Conservation (phyloP, 2,329 filamentous ascomycete species). For the Monilinia fructigena region DNA sequence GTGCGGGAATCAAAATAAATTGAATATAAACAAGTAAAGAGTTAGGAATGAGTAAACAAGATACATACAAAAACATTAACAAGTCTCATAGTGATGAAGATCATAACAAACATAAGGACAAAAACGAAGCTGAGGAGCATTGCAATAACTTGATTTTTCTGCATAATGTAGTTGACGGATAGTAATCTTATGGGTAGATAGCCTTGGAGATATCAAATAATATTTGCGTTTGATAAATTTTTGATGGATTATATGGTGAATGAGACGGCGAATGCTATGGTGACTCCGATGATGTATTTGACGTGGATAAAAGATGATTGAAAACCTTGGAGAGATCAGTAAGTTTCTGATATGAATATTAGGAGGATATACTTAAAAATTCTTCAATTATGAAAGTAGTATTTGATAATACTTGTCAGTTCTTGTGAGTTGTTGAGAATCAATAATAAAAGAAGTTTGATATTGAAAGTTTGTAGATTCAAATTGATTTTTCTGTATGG, state of each 20-base stretch:
- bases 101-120: slow-evolving; percentile 16
- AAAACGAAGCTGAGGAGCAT: slow-evolving; percentile 14
- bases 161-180: slow-evolving; percentile 11
- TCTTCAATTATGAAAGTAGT: neutral
- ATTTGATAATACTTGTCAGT: neutral
- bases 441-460: neutral
- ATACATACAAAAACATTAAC: slow-evolving; percentile 16
- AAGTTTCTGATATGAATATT: neutral
- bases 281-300: neutral
- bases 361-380: neutral
- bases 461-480: neutral
- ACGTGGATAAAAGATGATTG: neutral
- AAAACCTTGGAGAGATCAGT: neutral
- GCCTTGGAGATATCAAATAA: neutral
- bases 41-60: neutral
- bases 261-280: too few relatives aligned
- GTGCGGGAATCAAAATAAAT: neutral
- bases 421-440: neutral
- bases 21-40: neutral
- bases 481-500: neutral
- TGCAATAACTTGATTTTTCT: slow-evolving; percentile 11
- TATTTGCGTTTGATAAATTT: neutral
- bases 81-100: slow-evolving; percentile 16
- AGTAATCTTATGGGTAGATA: neutral
- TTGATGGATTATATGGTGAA: too few relatives aligned